Percentiles rank a stretch among this genome's conserved stretches.
phyloP scores from a whole-genome alignment of 2,329 filamentous ascomycete genomes.

The Sclerotinia subarctica region DNA sequence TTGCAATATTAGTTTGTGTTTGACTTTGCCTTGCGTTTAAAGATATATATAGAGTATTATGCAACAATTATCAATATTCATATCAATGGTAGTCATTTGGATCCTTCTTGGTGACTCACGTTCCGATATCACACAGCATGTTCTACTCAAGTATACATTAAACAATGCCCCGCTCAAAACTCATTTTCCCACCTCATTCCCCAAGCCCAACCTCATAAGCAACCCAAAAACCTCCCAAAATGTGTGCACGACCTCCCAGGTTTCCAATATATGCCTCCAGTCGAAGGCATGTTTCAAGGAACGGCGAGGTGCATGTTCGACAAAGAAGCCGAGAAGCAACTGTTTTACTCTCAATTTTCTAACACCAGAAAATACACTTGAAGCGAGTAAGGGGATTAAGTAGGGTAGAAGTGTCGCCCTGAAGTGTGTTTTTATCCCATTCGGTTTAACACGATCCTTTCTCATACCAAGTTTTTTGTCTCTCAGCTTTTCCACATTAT shows the following conservation, averaged over 20 bases:
- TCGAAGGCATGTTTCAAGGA: constrained; percentile 43
- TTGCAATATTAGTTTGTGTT: too few relatives aligned
- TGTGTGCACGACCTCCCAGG: constrained; percentile 4
- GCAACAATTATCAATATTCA: too few relatives aligned
- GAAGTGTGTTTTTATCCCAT: constrained; percentile 22
- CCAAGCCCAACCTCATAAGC: neutral
- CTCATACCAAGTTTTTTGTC: neutral
- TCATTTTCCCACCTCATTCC: too few relatives aligned
- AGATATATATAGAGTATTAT: too few relatives aligned
- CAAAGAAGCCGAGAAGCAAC: constrained; percentile 44
- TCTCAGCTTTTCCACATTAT: neutral
- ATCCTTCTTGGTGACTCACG: neutral
- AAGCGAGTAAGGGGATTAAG: constrained; percentile 43
- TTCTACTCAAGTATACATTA: neutral
- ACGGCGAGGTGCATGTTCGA: constrained; percentile 43
- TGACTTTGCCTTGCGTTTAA: neutral
- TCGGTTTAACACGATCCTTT: neutral
- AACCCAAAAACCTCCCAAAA: neutral
- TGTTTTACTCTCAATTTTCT: constrained; percentile 46
- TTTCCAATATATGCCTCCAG: constrained; percentile 43
- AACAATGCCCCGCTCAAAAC: neutral
- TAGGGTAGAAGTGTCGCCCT: constrained; percentile 41
- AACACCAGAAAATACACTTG: constrained; percentile 43
- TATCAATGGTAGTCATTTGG: too few relatives aligned
- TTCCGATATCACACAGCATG: neutral